These are phyloP conservation scores for Trichothecium roseum DNA, from an alignment of 2,329 filamentous ascomycete genomes.

Conservation along the genomic window DNA sequence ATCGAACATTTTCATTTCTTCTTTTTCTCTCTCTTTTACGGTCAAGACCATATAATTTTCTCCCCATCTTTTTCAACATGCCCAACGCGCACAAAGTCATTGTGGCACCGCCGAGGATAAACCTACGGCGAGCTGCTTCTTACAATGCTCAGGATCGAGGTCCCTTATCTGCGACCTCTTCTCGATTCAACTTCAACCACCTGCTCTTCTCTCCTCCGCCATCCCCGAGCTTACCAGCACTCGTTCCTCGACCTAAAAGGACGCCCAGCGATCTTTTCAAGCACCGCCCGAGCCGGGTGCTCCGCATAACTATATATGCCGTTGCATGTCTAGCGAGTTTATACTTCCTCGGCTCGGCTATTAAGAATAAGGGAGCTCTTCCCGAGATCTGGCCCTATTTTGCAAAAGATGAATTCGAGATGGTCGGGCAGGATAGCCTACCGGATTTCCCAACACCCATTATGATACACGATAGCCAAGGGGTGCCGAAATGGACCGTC, in stretches of 20 bases:
- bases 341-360: conserved; percentile 29
- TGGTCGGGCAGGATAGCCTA: conserved; percentile 54
- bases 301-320: conserved; percentile 46
- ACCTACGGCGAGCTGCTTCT: conserved; percentile 46
- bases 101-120: conserved; percentile 44
- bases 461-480: conserved; percentile 54
- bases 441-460: conserved; percentile 65
- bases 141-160: conserved; percentile 43
- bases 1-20: too few species aligned
- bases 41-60: too few species aligned
- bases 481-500: conserved; percentile 66
- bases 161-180: conserved; percentile 49
- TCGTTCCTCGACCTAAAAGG: conserved; percentile 56
- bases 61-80: too few species aligned
- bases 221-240: conserved; percentile 60
- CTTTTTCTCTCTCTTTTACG: too few species aligned
- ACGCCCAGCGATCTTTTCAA: conserved; percentile 35
- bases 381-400: conserved; percentile 31
- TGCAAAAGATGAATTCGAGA: conserved; percentile 45
- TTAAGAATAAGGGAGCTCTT: conserved; percentile 16
- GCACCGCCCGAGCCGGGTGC: conserved; percentile 44
- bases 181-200: conserved; percentile 56
- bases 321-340: conserved; percentile 37
- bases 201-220: conserved; percentile 57
- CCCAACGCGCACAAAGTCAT: conserved; percentile 31